A percentile compares a stretch with the other conserved stretches of the same genome.
Conservation (phyloP, 306 rosid genomes). For the Glycyrrhiza uralensis region DNA sequence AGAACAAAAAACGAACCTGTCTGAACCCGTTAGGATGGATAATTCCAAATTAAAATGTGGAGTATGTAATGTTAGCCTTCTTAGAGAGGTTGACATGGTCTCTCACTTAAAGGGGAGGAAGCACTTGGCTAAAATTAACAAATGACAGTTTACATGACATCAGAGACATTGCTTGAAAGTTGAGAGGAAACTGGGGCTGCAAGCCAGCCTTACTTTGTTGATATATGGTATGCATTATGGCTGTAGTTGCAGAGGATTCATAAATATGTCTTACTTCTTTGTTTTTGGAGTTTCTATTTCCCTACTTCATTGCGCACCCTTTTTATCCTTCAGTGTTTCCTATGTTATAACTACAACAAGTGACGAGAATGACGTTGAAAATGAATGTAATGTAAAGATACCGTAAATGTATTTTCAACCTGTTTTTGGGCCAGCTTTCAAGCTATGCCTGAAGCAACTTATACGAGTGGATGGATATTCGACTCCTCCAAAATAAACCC, state of each 20-base stretch:
- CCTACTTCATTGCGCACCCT: too few relatives aligned
- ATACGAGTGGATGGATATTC: not conserved
- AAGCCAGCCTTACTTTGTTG: not conserved
- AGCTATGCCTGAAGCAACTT: not conserved
- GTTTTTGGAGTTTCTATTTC: too few relatives aligned
- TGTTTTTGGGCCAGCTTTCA: not conserved
- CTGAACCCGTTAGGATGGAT: not conserved
- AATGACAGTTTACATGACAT: not conserved
- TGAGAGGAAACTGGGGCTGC: not conserved
- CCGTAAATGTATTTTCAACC: too few relatives aligned
- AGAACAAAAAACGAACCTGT: not conserved
- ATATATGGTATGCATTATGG: not conserved
- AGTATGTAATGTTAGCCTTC: constrained; percentile 35
- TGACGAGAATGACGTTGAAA: too few relatives aligned
- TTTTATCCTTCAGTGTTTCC: too few relatives aligned
- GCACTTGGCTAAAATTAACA: constrained; percentile 31
- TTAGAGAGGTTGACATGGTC: not conserved
- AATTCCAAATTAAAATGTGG: constrained; percentile 8
- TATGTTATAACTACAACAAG: too few relatives aligned
- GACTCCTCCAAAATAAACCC: not conserved
- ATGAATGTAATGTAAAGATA: too few relatives aligned
- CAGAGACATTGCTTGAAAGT: not conserved
- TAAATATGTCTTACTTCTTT: too few relatives aligned
- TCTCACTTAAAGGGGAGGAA: constrained; percentile 39
- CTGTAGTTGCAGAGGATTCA: constrained; percentile 18